A percentile compares a stretch with the other conserved stretches of the same genome.
Evolutionary conservation across 1,139 yeast species (phyloP).

Genomic region (Taphrina sp.): DNA sequence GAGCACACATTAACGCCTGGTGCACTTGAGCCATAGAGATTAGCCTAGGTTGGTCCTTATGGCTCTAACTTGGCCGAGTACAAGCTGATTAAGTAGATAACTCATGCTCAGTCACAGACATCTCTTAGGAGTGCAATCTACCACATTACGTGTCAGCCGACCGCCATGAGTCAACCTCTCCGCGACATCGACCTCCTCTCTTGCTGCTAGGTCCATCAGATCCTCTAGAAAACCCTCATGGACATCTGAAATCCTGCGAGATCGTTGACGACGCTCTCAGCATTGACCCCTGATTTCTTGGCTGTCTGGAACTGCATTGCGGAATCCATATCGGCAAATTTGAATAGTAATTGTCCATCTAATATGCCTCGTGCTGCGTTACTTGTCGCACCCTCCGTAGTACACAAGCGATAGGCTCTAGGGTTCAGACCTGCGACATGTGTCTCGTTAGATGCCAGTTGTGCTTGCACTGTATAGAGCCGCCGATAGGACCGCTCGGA

Average conservation of each 20-base stretch:
- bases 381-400: constrained; percentile 24
- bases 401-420: constrained; percentile 42
- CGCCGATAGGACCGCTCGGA: constrained; percentile 74
- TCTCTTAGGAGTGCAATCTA: too few relatives aligned
- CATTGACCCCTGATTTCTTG: constrained; percentile 38
- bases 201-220: too few relatives aligned
- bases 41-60: too few relatives aligned
- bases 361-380: constrained; percentile 37
- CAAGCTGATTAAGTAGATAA: too few relatives aligned
- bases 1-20: too few relatives aligned
- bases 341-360: constrained; percentile 37
- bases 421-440: constrained; percentile 84
- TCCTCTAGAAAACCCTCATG: constrained; percentile 36
- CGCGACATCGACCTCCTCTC: too few relatives aligned
- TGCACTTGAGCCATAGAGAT: too few relatives aligned
- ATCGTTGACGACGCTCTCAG: constrained; percentile 36
- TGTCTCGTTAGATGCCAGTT: constrained; percentile 69
- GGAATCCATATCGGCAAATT: constrained; percentile 33
- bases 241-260: constrained; percentile 37
- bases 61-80: too few relatives aligned
- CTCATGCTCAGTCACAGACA: too few relatives aligned
- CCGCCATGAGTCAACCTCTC: too few relatives aligned
- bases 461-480: constrained; percentile 82
- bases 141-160: too few relatives aligned
- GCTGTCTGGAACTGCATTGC: constrained; percentile 36